Conservation (phyloP, 129 eudicot species). For the Helichrysum umbraculigerum region DNA sequence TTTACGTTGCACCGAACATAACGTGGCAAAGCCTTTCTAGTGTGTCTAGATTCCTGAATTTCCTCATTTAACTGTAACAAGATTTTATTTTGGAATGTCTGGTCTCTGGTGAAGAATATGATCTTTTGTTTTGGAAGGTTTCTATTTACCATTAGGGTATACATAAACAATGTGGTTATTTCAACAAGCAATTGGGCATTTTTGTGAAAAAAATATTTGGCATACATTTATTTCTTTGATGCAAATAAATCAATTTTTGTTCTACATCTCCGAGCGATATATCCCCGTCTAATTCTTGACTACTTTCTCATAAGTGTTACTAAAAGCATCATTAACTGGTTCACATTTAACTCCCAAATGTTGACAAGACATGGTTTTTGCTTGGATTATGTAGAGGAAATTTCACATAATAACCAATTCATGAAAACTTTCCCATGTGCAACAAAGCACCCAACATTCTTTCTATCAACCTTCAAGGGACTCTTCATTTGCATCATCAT, state of each 20-base stretch:
- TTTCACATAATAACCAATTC: constrained; percentile 51
- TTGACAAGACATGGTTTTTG: background rate
- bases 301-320: no score
- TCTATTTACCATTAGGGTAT: background rate
- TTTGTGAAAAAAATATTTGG: no score
- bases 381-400: constrained; percentile 9
- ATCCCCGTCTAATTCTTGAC: no score
- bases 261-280: no score
- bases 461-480: constrained; percentile 71
- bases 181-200: background rate
- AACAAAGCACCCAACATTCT: constrained; percentile 69
- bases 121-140: background rate
- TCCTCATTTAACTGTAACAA: background rate
- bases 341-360: background rate
- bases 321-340: no score
- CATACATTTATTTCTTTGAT: no score
- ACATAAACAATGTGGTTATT: background rate
- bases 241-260: no score
- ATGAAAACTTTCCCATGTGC: constrained; percentile 60
- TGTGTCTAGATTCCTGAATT: background rate
- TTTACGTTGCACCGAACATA: background rate
- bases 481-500: constrained; percentile 54
- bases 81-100: background rate
- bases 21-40: background rate
- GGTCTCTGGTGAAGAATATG: background rate